Base-by-base conservation (phyloP, 768 basidiomycete species). In the Punctularia strigosozonata region DNA sequence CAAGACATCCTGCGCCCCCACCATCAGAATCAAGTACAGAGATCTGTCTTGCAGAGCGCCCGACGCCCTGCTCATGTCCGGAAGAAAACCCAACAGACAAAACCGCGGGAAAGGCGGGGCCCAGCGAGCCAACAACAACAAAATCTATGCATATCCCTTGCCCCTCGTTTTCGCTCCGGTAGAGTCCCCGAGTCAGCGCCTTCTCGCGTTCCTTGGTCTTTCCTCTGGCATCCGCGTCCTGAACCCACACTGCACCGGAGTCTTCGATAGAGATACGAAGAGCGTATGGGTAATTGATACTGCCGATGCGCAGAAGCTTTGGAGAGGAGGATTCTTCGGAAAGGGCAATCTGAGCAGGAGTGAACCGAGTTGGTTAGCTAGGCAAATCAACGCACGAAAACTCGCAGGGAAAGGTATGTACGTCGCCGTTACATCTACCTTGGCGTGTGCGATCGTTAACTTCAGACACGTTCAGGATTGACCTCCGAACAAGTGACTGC, bases 311-410 rank as follows among this genome's bases (percentile, higher is more conserved):
- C 66, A 66, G 46, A 60, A 80, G 4, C 67, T 98, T 25, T 99
- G 95, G 86, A 65, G 74, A 33, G 63, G 84, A 43, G 95, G 95
- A 0, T 97, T 98, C 63, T 99, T 98, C 56, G 95, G 95, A 18
- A 99, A 99, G 58, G 95, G 95, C 1, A 84, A 85, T 53, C 64
- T 99, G 38, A 92, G 88, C 28, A 62, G 95, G 42, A 95, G 91
- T 57, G 95, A 99, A 57, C 92, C 94, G 6, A 88, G 77, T 40
- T 99, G 95, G 95, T 64, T 80, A 43, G 73, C 79, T 15, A 65
- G 95, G 33, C 80, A 87, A 49, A 65, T 82, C 43, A 88, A 86
- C 52, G 66, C 61, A 1, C 59, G 52, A 21, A 56, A 64, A 41
- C 69, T 68, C 17, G 69, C 66, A 25, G 66, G 69, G 49, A 73